Evolutionary conservation across 192 early-diverging fungal genomes (phyloP).

Genomic region (Phycomyces nitens): DNA sequence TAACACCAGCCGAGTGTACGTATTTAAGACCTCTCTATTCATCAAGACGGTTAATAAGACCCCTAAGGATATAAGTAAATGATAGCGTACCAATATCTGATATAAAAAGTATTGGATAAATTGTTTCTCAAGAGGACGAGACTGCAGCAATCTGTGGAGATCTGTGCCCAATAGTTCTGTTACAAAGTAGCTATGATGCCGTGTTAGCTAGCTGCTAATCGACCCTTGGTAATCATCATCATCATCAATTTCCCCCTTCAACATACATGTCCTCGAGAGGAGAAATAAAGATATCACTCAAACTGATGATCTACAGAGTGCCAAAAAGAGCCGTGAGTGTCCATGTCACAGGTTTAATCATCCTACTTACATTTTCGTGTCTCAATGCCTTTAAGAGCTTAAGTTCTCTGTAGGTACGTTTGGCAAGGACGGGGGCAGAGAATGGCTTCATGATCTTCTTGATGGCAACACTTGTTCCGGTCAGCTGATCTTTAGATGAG

Average conservation of each 20-base stretch:
- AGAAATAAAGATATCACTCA: constrained; percentile 92
- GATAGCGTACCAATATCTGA: constrained; percentile 87
- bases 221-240: no score
- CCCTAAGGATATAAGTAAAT: no score
- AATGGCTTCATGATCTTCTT: constrained; percentile 98
- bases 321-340: neutral
- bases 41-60: no score
- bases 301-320: constrained; percentile 75
- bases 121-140: constrained; percentile 88
- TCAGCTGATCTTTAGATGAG: constrained; percentile 87
- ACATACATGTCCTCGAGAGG: constrained; percentile 88
- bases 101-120: constrained; percentile 98
- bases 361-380: constrained; percentile 82
- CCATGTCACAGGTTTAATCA: no score
- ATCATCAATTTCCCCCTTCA: no score
- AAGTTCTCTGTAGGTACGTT: constrained; percentile 93
- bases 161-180: constrained; percentile 95
- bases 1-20: constrained; percentile 92
- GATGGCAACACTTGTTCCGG: constrained; percentile 81
- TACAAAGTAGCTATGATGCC: constrained; percentile 83
- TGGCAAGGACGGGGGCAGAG: constrained; percentile 86
- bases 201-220: no score
- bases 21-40: constrained; percentile 81
- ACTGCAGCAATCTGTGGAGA: constrained; percentile 86
- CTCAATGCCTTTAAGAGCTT: constrained; percentile 89